A percentile compares a stretch with the other conserved stretches of the same genome.
These are phyloP conservation scores for Fusarium sp. DNA, from an alignment of 2,329 filamentous ascomycete genomes.

Conservation along the genomic window DNA sequence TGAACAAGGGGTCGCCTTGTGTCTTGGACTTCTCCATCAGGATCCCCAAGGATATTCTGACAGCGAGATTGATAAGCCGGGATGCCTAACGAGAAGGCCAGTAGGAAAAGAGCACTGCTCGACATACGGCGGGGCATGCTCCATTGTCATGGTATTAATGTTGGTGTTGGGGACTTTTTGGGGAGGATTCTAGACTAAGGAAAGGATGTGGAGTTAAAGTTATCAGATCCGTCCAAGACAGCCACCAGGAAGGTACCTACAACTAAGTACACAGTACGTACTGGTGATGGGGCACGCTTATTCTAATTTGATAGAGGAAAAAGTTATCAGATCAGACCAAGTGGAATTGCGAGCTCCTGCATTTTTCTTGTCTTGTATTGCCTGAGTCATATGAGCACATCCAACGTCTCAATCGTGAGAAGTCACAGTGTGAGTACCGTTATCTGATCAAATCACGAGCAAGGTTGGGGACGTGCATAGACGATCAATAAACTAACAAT, in stretches of 20 bases:
- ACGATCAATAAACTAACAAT: slow-evolving; percentile 5
- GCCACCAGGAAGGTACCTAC: neutral
- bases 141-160: slow-evolving; percentile 34
- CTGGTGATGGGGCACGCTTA: neutral
- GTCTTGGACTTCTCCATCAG: slow-evolving; percentile 24
- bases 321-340: slow-evolving; percentile 20
- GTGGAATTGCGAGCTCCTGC: slow-evolving; percentile 1
- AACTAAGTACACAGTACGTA: neutral
- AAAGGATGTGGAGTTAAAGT: slow-evolving; percentile 47
- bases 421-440: slow-evolving; percentile 27
- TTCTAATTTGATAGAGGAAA: neutral
- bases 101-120: slow-evolving; percentile 10
- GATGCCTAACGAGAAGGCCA: slow-evolving; percentile 18
- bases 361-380: neutral
- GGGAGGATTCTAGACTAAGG: slow-evolving; percentile 4
- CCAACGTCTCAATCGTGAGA: neutral
- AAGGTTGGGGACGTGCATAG: neutral
- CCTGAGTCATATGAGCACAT: slow-evolving; percentile 8
- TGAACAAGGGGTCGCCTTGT: slow-evolving; percentile 13
- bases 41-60: slow-evolving; percentile 8
- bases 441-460: slow-evolving; percentile 33
- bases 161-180: slow-evolving; percentile 26
- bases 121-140: slow-evolving; percentile 34
- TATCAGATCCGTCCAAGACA: slow-evolving; percentile 49
- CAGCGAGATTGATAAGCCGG: slow-evolving; percentile 11